Base-by-base conservation (phyloP, 1,284 basidiomycete species). In the Boletus sp. region DNA sequence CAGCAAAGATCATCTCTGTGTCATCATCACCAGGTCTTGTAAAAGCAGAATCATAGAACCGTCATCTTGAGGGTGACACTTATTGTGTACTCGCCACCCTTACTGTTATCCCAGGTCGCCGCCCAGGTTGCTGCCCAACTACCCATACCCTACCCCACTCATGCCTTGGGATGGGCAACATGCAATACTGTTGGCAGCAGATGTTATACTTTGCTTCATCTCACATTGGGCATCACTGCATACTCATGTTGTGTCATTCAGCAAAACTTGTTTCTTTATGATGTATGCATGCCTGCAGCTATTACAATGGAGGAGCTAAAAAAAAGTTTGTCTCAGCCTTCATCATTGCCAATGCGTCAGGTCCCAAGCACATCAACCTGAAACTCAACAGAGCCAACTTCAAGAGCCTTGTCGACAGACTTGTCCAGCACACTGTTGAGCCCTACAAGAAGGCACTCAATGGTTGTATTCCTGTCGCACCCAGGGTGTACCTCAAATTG, bases 401-500 rank as follows among this genome's bases (percentile, higher is more conserved):
- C n/a, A n/a, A n/a, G n/a, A n/a, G n/a, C n/a, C n/a, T n/a, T n/a
- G n/a, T n/a, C n/a, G n/a, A n/a, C n/a, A n/a, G n/a, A n/a, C n/a
- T n/a, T n/a, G n/a, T n/a, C n/a, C n/a, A 27, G 27, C 27, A 6
- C 27, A 27, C 27, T 27, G 27, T 27, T 27, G 27, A 27, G 27
- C 27, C 27, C 27, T 27, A 6, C 27, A 27, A 27, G 27, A 27
- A 27, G 27, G 27, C 27, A 27, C 27, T 27, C 27, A 27, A 27
- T n/a, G n/a, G n/a, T n/a, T n/a, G n/a, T n/a, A n/a, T n/a, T n/a
- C n/a, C n/a, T n/a, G n/a, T n/a, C n/a, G n/a, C n/a, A n/a, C n/a
- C n/a, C n/a, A 98, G 82, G 96, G 96, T 77, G 90, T 98, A 61
- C 96, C 96, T 66, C 96, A 99, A 78, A 95, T 99, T 67, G 94